phyloP scores from a whole-genome alignment of 73 alveolate species.

The Effrenium voratum region DNA sequence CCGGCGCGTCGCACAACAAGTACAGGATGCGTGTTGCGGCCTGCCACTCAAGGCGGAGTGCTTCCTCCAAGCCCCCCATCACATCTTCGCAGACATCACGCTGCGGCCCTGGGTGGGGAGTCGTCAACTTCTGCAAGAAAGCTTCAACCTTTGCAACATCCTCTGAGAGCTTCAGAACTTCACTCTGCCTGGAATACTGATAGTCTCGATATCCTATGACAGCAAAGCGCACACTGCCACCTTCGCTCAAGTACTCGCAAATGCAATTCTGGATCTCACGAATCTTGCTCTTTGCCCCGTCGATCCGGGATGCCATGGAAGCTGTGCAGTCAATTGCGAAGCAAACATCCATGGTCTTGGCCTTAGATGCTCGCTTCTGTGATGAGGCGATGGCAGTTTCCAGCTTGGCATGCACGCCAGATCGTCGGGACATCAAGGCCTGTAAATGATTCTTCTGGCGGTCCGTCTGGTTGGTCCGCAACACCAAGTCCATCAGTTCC shows the following conservation, averaged over 20 bases:
- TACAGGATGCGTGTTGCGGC: neutral
- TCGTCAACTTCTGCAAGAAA: neutral
- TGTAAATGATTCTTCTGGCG: no score
- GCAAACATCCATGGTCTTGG: neutral
- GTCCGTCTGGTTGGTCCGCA: no score
- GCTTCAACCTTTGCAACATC: neutral
- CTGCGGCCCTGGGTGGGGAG: neutral
- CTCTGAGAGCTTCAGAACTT: neutral
- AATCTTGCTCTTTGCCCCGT: neutral
- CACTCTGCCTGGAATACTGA: neutral
- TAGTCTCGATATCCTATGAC: neutral
- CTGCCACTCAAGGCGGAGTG: neutral
- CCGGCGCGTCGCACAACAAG: neutral
- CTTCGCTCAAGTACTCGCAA: neutral
- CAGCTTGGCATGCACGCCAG: no score
- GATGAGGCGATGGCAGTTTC: no score
- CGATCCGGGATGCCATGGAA: neutral
- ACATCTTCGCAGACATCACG: neutral
- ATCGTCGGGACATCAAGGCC: no score
- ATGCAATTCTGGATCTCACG: neutral
- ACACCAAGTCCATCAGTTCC: no score
- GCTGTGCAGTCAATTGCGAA: neutral
- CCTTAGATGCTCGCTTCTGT: neutral
- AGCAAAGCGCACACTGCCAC: neutral
- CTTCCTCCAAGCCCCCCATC: neutral